Evolutionary conservation across 1,284 basidiomycete genomes (phyloP), one percentile per base, ranked within the genome.

Genomic region (Neonothopanus nambi): DNA sequence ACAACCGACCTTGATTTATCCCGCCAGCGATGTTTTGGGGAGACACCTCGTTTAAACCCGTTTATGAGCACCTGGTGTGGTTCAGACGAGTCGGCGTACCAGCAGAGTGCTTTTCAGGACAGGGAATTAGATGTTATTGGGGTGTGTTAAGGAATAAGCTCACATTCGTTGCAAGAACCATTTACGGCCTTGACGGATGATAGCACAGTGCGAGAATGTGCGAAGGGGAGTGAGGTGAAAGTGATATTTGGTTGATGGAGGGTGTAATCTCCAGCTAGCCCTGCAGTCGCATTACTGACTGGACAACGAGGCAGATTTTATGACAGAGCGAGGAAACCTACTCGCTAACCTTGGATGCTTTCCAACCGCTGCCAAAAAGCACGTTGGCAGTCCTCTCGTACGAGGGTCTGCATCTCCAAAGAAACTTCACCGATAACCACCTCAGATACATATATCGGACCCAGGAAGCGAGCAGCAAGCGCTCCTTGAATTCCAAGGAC

Each of bases 401-500:
- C 77, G 5, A 66, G 57, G 9, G 55, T 62, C 21, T 67, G 73
- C 63, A 83, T 63, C 2, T 64, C 63, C 13, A 1, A 13, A 5
- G 26, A 23, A 3, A 93, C 85, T 33, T 87, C 89, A 0, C 91
- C 91, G 1, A 97, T 74, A 38, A 93, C 71, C 28, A 96, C 69
- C 20, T 67, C 66, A 46, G 72, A 68, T 12, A 95, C 68, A 63
- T 90, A 91, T 3, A 95, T 52, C 0, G 89, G 88, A 1, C 67
- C 58, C 13, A 92, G 67, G 21, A 89, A 66, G 1, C 63, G 66
- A 0, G 84, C 79, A 1, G 81, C 78, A 41, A 95, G 69, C 0
- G 87, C 87, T 3, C 94, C 94, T 65, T 95, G 93, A n/a, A 95
- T 73, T 0, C 94, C 94, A 1, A 93, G 70, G 0, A 87, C 81